These are phyloP conservation scores for Trametes pubescens DNA, from an alignment of 1,284 basidiomycete genomes.

Conservation along the genomic window DNA sequence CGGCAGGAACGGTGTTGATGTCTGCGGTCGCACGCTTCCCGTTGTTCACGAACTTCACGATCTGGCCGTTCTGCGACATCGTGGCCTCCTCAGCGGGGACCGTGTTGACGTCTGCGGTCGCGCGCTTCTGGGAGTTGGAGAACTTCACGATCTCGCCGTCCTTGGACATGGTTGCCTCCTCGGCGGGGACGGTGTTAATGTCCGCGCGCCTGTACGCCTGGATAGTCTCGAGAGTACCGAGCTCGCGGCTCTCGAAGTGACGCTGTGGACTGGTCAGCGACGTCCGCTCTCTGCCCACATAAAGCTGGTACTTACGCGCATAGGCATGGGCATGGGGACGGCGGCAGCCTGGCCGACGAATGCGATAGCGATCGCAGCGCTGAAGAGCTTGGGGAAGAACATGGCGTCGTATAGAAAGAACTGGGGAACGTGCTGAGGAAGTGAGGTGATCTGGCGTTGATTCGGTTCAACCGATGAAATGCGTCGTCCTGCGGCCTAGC, in stretches of 20 bases:
- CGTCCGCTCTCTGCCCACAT: too few species aligned
- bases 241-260: constrained; percentile 40
- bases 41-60: constrained; percentile 30
- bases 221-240: constrained; percentile 55
- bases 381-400: constrained; percentile 51
- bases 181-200: constrained; percentile 36
- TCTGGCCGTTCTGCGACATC: constrained; percentile 42
- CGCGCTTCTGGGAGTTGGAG: constrained; percentile 42
- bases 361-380: constrained; percentile 52
- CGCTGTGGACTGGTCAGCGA: constrained; percentile 30
- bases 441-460: constrained; percentile 32
- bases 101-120: constrained; percentile 38
- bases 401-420: constrained; percentile 46
- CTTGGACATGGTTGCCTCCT: constrained; percentile 35
- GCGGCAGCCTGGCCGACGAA: constrained; percentile 57
- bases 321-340: constrained; percentile 52
- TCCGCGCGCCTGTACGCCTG: constrained; percentile 52
- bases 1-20: constrained; percentile 45
- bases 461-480: constrained; percentile 43
- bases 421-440: constrained; percentile 34
- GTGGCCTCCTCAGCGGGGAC: constrained; percentile 47
- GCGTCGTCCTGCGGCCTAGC: constrained; percentile 50
- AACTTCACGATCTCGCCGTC: constrained; percentile 31
- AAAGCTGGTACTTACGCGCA: constrained; percentile 46
- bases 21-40: constrained; percentile 39